Evolutionary conservation across 495 filamentous ascomycete species (phyloP).

Genomic region (Tetracladium setigerum): DNA sequence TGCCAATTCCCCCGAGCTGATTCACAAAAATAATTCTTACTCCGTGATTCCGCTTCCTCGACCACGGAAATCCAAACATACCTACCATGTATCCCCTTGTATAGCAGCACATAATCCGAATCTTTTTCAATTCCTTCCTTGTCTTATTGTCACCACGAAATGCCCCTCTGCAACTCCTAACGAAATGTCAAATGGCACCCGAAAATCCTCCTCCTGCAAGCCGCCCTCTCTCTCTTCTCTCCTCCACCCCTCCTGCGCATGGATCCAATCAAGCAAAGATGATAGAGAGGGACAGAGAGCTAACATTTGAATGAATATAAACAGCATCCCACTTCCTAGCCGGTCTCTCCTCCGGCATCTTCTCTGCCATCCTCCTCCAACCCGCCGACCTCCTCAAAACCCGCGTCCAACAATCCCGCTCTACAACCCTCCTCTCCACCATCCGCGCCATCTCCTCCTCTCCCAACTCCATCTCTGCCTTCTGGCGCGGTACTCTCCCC

Average conservation of each 20-base stretch:
- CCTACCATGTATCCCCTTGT: neutral
- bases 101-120: neutral
- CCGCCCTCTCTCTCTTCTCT: neutral
- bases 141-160: neutral
- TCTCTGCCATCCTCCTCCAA: slow-evolving; percentile 84
- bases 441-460: slow-evolving; percentile 61
- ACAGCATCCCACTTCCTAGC: slow-evolving; percentile 78
- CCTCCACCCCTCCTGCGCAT: neutral
- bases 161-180: slow-evolving; percentile 9
- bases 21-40: neutral
- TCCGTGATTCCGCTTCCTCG: neutral
- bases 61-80: neutral
- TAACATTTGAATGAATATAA: no score
- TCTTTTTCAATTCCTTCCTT: neutral
- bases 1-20: no score
- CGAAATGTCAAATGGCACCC: slow-evolving; percentile 26
- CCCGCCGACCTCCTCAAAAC: slow-evolving; percentile 96
- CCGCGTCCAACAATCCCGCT: slow-evolving; percentile 74
- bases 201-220: slow-evolving; percentile 22
- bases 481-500: slow-evolving; percentile 93
- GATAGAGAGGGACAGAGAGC: no score
- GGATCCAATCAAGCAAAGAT: slow-evolving; percentile 13
- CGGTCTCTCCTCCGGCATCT: slow-evolving; percentile 78
- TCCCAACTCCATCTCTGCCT: slow-evolving; percentile 48
- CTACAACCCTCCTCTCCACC: slow-evolving; percentile 57